These are phyloP conservation scores for Aspergillus costaricaensis DNA, from an alignment of 2,329 filamentous ascomycete species.

Conservation along the genomic window DNA sequence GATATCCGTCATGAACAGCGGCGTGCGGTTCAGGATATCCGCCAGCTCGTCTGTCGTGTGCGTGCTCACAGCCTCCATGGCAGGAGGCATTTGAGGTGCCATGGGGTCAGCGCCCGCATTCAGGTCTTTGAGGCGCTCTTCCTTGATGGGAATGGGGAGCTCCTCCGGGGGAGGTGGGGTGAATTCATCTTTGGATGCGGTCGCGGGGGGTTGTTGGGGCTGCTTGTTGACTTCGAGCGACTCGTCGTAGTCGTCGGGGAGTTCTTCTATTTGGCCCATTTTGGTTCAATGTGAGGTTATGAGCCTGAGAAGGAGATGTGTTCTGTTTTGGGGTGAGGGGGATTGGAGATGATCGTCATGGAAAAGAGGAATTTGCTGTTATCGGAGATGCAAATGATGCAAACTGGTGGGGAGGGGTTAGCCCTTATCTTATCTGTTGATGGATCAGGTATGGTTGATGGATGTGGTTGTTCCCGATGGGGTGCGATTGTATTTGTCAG, in stretches of 20 bases:
- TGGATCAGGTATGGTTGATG: background rate
- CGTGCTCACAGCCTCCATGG: slow-evolving; percentile 58
- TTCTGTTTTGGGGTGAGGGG: too few species aligned
- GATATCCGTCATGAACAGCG: slow-evolving; percentile 94
- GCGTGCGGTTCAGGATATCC: slow-evolving; percentile 67
- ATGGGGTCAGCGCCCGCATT: slow-evolving; percentile 30
- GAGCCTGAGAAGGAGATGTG: background rate
- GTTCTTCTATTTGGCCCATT: slow-evolving; percentile 57
- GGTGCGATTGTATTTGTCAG: too few species aligned
- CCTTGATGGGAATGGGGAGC: slow-evolving; percentile 44
- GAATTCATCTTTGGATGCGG: slow-evolving; percentile 4
- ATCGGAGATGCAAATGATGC: slow-evolving; percentile 28
- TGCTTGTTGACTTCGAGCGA: slow-evolving; percentile 45
- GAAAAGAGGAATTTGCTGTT: background rate
- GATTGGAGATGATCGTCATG: too few species aligned
- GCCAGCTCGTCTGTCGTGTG: slow-evolving; percentile 63
- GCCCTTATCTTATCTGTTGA: slow-evolving; percentile 8
- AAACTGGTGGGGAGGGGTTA: slow-evolving; percentile 29
- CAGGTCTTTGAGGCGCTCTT: slow-evolving; percentile 34
- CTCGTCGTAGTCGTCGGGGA: slow-evolving; percentile 54
- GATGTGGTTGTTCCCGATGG: too few species aligned
- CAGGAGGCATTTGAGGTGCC: slow-evolving; percentile 56
- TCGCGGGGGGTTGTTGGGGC: slow-evolving; percentile 16
- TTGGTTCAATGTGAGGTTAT: slow-evolving; percentile 11
- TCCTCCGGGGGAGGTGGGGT: slow-evolving; percentile 30